Conservation (phyloP, 768 basidiomycete genomes). For the Boletus vermiculosoides region DNA sequence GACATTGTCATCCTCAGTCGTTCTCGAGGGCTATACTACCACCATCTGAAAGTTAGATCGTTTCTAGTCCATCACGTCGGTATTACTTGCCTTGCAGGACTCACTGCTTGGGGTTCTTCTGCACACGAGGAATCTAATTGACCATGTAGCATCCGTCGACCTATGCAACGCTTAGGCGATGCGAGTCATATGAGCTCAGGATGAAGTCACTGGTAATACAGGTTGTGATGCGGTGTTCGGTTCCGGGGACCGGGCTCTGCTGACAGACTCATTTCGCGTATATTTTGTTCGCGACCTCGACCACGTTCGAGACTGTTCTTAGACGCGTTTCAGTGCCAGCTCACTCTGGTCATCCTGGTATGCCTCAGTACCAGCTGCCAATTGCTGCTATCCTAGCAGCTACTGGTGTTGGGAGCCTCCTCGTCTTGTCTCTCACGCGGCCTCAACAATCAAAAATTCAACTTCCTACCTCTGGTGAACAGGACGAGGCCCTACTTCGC, state of each 20-base stretch:
- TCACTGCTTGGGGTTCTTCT: not conserved
- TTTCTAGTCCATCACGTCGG: not conserved
- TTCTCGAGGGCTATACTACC: no score
- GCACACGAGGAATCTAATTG: not conserved
- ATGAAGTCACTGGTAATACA: no score
- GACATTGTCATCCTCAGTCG: not conserved
- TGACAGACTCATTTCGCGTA: not conserved
- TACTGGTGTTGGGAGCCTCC: constrained; percentile 44
- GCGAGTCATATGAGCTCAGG: not conserved
- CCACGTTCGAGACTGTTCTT: not conserved
- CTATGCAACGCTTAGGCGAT: no score
- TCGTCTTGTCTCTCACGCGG: constrained; percentile 40
- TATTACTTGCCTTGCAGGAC: not conserved
- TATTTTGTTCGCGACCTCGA: not conserved
- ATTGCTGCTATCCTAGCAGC: constrained; percentile 48
- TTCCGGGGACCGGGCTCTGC: constrained; percentile 2
- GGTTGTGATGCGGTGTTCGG: constrained; percentile 4
- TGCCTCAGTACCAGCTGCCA: constrained; percentile 62
- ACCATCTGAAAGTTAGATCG: not conserved
- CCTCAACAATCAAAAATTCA: constrained; percentile 51
- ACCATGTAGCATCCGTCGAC: not conserved
- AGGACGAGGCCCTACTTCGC: constrained; percentile 22
- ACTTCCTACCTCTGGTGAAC: constrained; percentile 38
- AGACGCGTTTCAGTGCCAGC: not conserved
- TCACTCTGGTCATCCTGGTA: constrained; percentile 23